Evolutionary conservation across 75 land plant species (phyloP), one percentile per base, ranked within the genome.

Genomic region (Ceratopteris richardii): DNA sequence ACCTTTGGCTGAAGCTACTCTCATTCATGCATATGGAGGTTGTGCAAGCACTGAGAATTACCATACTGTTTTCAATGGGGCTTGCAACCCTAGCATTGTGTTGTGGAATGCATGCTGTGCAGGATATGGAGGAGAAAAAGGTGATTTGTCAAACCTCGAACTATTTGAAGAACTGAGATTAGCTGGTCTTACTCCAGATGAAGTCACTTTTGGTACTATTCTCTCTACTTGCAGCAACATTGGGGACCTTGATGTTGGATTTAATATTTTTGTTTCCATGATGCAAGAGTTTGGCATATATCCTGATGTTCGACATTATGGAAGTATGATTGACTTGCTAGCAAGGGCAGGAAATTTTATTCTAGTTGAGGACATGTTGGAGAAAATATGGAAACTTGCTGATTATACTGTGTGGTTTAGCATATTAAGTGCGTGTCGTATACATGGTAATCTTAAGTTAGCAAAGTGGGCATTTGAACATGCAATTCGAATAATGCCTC

Each of bases 381-480:
- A 24, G 22, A 41, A 21, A 29, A 73, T 78, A 77, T 67, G 66
- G 23, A 61, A 68, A 13, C 42, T 68, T 24, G 67, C 71, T 19
- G 77, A 68, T 51, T 65, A 60, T 60, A 70, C 55, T 50, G 48
- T 78, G 43, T 65, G 63, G 62, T 62, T 63, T 36, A 57, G 68
- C 33, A 41, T 78, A 43, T 63, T 77, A 41, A 42, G 66, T 36
- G 80, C 80, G 23, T 77, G 80, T 63, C 61, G 48, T 44, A 62
- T 67, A 23, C 80, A 77, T 44, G 47, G 58, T 31, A 60, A 66
- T 25, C 7, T 41, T 43, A 65, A 63, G 25, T 44, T 77, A 39
- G 80, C 64, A 20, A 44, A 57, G 54, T 56, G 51, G 23, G 71
- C 57, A 0, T 75, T 70, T 11, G 50, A 72, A 18, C 17, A n/a